Conservation (phyloP, 2,329 filamentous ascomycete species). For the Verticillium alfalfae region DNA sequence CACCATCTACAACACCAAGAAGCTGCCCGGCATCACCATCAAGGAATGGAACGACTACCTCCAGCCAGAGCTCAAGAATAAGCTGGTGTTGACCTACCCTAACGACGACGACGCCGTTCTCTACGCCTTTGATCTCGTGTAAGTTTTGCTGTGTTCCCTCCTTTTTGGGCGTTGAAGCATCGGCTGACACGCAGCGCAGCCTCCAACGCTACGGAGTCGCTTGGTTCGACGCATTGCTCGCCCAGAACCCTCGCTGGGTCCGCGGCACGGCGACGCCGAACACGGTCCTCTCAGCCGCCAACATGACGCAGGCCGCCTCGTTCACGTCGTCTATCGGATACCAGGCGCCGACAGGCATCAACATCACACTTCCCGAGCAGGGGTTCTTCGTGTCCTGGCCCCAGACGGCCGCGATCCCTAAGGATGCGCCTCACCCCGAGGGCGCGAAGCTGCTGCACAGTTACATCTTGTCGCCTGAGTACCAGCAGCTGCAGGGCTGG, state of each 20-base stretch:
- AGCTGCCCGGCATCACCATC: conserved; percentile 23
- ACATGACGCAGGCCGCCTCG: conserved; percentile 23
- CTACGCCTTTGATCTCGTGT: conserved; percentile 44
- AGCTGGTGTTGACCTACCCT: conserved; percentile 48
- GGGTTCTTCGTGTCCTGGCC: conserved; percentile 41
- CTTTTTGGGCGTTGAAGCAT: not conserved
- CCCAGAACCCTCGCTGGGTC: conserved; percentile 47
- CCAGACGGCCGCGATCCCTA: conserved; percentile 41
- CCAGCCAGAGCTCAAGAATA: conserved; percentile 45
- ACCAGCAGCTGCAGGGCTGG: conserved; percentile 24
- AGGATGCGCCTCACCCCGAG: conserved; percentile 41
- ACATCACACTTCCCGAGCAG: conserved; percentile 23
- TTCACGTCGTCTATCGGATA: conserved; percentile 22
- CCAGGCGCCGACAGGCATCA: conserved; percentile 11
- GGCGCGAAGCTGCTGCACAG: conserved; percentile 44
- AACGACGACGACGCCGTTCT: conserved; percentile 53
- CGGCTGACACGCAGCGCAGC: conserved; percentile 11
- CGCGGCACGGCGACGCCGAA: conserved; percentile 40
- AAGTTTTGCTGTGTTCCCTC: conserved; percentile 11
- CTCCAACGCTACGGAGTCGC: conserved; percentile 31
- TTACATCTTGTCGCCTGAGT: conserved; percentile 36
- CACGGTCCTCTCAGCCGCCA: conserved; percentile 22
- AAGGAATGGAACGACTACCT: conserved; percentile 36
- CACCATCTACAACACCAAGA: conserved; percentile 28
- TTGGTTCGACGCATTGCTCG: conserved; percentile 41